Base-by-base conservation (phyloP, 495 filamentous ascomycete genomes). In the Xylaria flabelliformis region DNA sequence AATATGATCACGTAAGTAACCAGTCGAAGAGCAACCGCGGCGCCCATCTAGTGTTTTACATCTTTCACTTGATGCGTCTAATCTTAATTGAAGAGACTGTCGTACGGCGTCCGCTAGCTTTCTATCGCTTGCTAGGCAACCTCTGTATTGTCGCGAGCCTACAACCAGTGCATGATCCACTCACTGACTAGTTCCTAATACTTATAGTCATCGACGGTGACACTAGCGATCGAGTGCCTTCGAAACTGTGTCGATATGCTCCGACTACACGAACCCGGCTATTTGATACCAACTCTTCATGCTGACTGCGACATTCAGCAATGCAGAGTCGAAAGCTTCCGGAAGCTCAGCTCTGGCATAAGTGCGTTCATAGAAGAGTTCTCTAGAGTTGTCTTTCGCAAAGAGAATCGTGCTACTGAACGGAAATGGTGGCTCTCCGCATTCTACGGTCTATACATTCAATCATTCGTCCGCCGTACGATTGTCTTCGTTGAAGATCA, bases 361-460 rank as follows among this genome's bases (percentile, higher is more conserved):
- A 73, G 69, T 24, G 26, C 51, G 4, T 77, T 75, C 32, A 67
- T 62, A 5, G 71, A 75, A 1, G 75, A 77, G 53, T 72, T 77
- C 8, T 77, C 75, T n/a, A 73, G 48, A 64, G 50, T 75, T 3
- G 72, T 77, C 26, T 74, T 77, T 41, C 68, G 73, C 36, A 77
- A 77, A 51, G 75, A 77, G 34, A 77, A 75, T 32, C 58, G 75
- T 21, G 64, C 71, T 8, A 71, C 75, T 19, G 75, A 77, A 50
- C 74, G 72, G 39, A 67, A 74, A 75, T 77, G 75, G 75, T 77
- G 75, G 75, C 39, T 77, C 17, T 77, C 75, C 21, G 65, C 64
- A 46, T 77, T 77, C 55, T 77, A 77, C 32, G 71, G 75, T n/a
- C 71, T 77, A 34, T 77, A 74, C 71, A 75, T 77, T 24, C 75